Base-by-base conservation (phyloP, 1,284 basidiomycete genomes). In the Boletus mariae region DNA sequence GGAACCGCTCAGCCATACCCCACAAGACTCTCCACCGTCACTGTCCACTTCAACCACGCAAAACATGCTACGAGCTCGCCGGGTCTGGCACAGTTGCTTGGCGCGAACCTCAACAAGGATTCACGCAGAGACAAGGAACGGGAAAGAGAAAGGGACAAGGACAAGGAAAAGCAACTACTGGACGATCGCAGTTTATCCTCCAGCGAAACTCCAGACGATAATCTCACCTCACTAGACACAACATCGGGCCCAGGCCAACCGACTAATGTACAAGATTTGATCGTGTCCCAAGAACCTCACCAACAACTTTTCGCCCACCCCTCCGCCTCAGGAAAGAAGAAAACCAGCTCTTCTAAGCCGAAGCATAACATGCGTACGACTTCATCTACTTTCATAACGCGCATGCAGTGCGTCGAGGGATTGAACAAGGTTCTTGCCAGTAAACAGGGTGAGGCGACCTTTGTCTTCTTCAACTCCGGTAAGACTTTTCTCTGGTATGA, bases 291-390 rank as follows among this genome's bases (percentile, higher is more conserved):
- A 66, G 60, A 67, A 53, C 61, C 65, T 54, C 61, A 70, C 20
- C 74, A 79, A 62, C 72, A 77, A 56, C 74, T 83, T 45, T 80
- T 83, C 60, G 74, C 80, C 2, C 72, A 71, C 48, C 71, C 75
- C 7, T 63, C 73, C 34, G 60, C 64, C 32, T 60, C 68, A 8
- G 75, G 78, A 35, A 87, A 86, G 75, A 85, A 85, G 73, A 88
- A 87, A 62, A 63, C 75, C 9, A 58, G 32, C n/a, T 68, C 72
- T 23, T 77, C 84, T 8, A 79, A 90, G 38, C 92, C 94, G 20
- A 94, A 92, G 69, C 90, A 92, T 61, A 94, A 87, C 64, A 85
- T 96, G 64, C 81, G 88, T 52, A 92, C 90, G 1, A 92, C 91
- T 0, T 92, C 87, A 20, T 94, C 91, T 31, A 90, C 88, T 3